Evolutionary conservation across 1,284 basidiomycete species (phyloP).

Genomic region (Pterulicium gracile): DNA sequence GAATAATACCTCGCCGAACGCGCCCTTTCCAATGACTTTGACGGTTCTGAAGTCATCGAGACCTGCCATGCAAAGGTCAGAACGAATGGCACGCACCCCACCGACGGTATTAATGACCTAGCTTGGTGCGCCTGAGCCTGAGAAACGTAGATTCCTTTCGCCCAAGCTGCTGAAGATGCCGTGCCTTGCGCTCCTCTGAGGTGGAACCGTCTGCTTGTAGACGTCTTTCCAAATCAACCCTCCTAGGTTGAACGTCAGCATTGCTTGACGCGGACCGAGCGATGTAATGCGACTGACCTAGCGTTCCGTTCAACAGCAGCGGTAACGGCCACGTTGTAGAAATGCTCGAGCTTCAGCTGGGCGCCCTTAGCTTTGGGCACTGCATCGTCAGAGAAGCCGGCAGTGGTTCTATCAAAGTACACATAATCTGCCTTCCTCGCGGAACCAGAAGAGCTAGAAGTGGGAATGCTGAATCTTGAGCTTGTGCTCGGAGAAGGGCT

Average conservation of each 20-base stretch:
- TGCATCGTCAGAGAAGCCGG: conserved; percentile 64
- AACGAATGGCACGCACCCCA: no score
- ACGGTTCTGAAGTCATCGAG: conserved; percentile 85
- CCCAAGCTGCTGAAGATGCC: conserved; percentile 74
- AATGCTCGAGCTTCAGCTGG: conserved; percentile 86
- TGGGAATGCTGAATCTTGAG: not conserved
- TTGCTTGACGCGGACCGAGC: not conserved
- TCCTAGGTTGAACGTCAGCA: conserved; percentile 32
- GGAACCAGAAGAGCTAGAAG: conserved; percentile 4
- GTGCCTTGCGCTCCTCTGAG: conserved; percentile 69
- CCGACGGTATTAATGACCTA: conserved; percentile 22
- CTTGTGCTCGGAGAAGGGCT: not conserved
- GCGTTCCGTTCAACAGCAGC: conserved; percentile 84
- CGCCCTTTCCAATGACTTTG: conserved; percentile 92
- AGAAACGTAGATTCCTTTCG: conserved; percentile 81
- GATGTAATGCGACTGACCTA: conserved; percentile 36
- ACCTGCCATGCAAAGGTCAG: conserved; percentile 26
- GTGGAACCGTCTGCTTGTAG: conserved; percentile 53
- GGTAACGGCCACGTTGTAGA: conserved; percentile 88
- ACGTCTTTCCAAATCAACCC: conserved; percentile 76
- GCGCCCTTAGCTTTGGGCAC: conserved; percentile 77
- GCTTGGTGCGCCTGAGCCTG: conserved; percentile 67
- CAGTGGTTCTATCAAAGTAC: conserved; percentile 71
- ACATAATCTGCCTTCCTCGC: conserved; percentile 52
- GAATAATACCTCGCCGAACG: conserved; percentile 73